phyloP scores from a whole-genome alignment of 176 grass and related monocot genomes.

The Cenchrus purpureus region DNA sequence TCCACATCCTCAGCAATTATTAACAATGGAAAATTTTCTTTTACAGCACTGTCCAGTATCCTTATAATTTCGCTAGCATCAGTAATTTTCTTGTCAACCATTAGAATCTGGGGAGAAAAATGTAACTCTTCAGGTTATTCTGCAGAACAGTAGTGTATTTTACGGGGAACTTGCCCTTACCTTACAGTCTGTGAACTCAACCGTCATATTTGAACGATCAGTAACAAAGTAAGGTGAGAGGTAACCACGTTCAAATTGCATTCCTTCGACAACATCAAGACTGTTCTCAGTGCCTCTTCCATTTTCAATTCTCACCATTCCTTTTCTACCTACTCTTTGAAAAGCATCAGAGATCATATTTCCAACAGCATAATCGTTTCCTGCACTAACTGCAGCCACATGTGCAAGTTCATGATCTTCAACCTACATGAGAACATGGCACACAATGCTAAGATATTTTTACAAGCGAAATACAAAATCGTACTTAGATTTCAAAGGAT shows the following conservation, averaged over 20 bases:
- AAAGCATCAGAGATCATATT: conserved; percentile 84
- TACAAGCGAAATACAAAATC: neutral
- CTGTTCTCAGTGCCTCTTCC: conserved; percentile 69
- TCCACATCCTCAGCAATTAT: conserved; percentile 89
- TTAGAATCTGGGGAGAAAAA: conserved; percentile 64
- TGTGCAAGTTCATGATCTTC: conserved; percentile 82
- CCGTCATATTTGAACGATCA: conserved; percentile 71
- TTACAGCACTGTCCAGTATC: conserved; percentile 78
- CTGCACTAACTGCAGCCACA: conserved; percentile 88
- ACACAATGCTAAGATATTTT: neutral
- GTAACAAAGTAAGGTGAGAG: conserved; percentile 86
- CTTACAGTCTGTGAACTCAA: conserved; percentile 77
- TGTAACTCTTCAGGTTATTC: conserved; percentile 25
- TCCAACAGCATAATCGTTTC: conserved; percentile 78
- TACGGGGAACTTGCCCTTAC: conserved; percentile 29
- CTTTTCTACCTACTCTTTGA: conserved; percentile 83
- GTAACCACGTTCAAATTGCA: conserved; percentile 94
- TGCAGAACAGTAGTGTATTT: neutral
- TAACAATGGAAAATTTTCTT: conserved; percentile 79
- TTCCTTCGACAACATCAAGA: conserved; percentile 81
- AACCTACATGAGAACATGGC: conserved; percentile 54
- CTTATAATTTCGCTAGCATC: conserved; percentile 82
- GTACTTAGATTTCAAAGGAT: neutral
- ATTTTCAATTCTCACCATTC: conserved; percentile 84
- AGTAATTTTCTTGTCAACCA: conserved; percentile 87